phyloP scores from a whole-genome alignment of 768 basidiomycete species.

The Neoboletus brunneissimus region DNA sequence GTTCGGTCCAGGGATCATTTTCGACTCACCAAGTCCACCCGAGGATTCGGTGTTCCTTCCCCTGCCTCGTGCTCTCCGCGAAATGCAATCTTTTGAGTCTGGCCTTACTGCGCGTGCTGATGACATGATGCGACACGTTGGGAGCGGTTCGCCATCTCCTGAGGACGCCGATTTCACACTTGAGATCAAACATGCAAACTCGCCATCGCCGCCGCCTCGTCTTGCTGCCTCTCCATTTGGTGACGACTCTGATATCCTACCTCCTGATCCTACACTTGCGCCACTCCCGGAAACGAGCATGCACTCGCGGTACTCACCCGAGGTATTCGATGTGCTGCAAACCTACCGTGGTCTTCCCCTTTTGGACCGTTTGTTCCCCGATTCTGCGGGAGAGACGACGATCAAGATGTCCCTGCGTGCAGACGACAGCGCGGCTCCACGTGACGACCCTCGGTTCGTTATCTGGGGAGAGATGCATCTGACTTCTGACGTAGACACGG shows the following conservation, averaged over 20 bases:
- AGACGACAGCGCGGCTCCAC: constrained; percentile 68
- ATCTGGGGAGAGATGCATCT: constrained; percentile 73
- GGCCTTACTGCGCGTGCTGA: constrained; percentile 69
- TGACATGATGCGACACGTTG: constrained; percentile 25
- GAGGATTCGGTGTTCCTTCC: constrained; percentile 42
- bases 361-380: constrained; percentile 61
- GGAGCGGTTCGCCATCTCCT: constrained; percentile 11
- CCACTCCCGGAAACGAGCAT: constrained; percentile 49
- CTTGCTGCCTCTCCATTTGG: constrained; percentile 26
- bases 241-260: constrained; percentile 30
- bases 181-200: constrained; percentile 1
- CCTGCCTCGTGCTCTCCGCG: constrained; percentile 59
- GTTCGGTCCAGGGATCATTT: constrained; percentile 62
- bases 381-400: constrained; percentile 58
- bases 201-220: constrained; percentile 20
- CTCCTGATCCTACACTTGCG: constrained; percentile 26
- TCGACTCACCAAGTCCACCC: constrained; percentile 55
- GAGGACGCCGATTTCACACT: background rate
- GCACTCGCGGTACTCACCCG: constrained; percentile 65
- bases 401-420: constrained; percentile 67
- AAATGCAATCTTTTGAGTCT: constrained; percentile 88
- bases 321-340: constrained; percentile 79
- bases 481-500: constrained; percentile 32
- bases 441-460: constrained; percentile 88
- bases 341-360: constrained; percentile 75